These are phyloP conservation scores for Rosa multiflora DNA, from an alignment of 306 rosid genomes.

Conservation along the genomic window DNA sequence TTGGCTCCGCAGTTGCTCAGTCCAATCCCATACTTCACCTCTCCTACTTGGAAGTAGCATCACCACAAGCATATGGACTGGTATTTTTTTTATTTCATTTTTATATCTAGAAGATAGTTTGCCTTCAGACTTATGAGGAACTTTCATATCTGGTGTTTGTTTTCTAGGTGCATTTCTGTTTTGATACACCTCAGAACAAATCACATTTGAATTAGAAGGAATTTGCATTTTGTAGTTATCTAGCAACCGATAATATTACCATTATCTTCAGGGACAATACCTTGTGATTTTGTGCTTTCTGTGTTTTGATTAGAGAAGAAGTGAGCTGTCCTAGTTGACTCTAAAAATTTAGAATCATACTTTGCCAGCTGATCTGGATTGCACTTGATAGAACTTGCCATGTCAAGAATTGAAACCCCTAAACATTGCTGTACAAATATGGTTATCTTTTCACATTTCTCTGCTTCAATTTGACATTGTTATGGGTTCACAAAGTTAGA, in stretches of 20 bases:
- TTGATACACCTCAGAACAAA: conserved; percentile 23
- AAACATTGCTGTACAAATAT: not conserved
- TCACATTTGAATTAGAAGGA: conserved; percentile 24
- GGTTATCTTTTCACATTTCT: not conserved
- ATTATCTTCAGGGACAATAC: conserved; percentile 15
- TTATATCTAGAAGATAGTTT: conserved; percentile 16
- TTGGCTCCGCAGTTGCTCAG: conserved; percentile 59
- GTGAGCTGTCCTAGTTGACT: not conserved
- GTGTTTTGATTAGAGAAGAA: not conserved
- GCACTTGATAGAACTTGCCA: not conserved
- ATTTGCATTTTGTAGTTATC: conserved; percentile 11
- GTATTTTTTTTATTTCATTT: conserved; percentile 45
- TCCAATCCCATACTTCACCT: conserved; percentile 51
- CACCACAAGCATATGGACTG: conserved; percentile 98
- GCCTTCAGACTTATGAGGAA: conserved; percentile 18
- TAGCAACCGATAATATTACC: conserved; percentile 9
- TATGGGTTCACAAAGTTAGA: conserved; percentile 6
- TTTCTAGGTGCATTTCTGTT: not conserved
- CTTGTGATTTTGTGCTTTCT: conserved; percentile 16
- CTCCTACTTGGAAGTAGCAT: conserved; percentile 84
- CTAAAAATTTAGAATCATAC: not conserved
- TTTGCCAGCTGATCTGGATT: not conserved
- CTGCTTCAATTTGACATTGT: not conserved
- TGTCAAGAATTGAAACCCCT: not conserved
- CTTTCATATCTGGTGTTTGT: conserved; percentile 13